Base-by-base conservation (phyloP, 768 basidiomycete genomes). In the Lactarius sp. region DNA sequence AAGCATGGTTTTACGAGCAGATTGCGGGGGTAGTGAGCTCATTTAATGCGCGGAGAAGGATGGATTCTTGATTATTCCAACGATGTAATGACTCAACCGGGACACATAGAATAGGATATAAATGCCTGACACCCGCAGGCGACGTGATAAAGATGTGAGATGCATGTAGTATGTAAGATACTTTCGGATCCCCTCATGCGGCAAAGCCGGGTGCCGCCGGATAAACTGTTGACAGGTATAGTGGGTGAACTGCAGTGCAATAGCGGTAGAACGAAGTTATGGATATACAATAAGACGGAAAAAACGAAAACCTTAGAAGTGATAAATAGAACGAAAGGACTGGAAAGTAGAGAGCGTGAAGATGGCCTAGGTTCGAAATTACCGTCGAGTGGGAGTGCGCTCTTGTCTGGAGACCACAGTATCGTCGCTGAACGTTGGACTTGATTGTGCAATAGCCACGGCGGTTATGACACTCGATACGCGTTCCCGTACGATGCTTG, bases 1-100 rank as follows among this genome's bases (percentile, higher is more conserved):
- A 88, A 75, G 78, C 79, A 7, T 92, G 90, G 90, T 91, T 92
- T 76, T 92, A 91, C 74, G 80, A 79, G 27, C 85, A 89, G 70
- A 83, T 92, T 46, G 85, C 86, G 31, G 79, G 81, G 9, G 87
- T 92, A 50, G 90, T 92, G 22, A 90, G 88, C 71, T 73, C 83
- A 44, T 91, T 86, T 74, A 92, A 92, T 74, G 80, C 84, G 47
- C 82, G 80, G 62, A 81, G 84, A 71, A 81, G 88, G 70, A 90
- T 91, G 85, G 88, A 88, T 71, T 73, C 70, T 33, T 75, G 63
- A 64, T 52, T 46, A 59, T 64, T 52, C 41, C 36, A 52, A 54
- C 20, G 20, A 64, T 37, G 58, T 64, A 59, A 27, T 33, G 20
- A 64, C 27, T 22, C 41, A 36, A 55, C 41, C 2, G 41, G 22